Conservation (phyloP, 1,284 basidiomycete genomes). For the Fomitopsis palustris region DNA sequence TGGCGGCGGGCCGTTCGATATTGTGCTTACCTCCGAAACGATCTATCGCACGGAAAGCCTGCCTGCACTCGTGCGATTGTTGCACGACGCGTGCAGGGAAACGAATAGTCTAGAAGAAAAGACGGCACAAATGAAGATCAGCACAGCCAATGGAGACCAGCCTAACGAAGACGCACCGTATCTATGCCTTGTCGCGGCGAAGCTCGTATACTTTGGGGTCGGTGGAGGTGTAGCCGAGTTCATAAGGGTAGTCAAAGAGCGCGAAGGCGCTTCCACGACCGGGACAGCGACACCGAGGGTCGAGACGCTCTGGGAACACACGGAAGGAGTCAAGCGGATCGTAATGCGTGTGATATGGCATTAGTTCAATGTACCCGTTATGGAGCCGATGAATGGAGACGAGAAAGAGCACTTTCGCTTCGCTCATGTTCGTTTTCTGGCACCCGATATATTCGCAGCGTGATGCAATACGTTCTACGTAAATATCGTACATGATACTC, state of each 20-base stretch:
- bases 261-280: constrained; percentile 9
- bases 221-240: constrained; percentile 87
- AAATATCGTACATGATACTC: too few relatives aligned
- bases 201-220: constrained; percentile 94
- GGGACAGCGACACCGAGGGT: constrained; percentile 20
- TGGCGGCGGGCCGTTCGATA: constrained; percentile 46
- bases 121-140: constrained; percentile 7
- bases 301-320: constrained; percentile 52
- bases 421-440: too few relatives aligned
- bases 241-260: constrained; percentile 44
- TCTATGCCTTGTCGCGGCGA: constrained; percentile 76
- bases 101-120: constrained; percentile 5
- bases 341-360: constrained; percentile 61
- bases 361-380: too few relatives aligned
- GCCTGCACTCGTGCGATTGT: constrained; percentile 57
- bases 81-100: constrained; percentile 34
- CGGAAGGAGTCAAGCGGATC: constrained; percentile 60
- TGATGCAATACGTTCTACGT: too few relatives aligned
- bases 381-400: too few relatives aligned
- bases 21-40: constrained; percentile 90
- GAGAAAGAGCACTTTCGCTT: too few relatives aligned
- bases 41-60: constrained; percentile 80
- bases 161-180: constrained; percentile 13
- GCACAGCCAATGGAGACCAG: not conserved
- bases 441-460: too few relatives aligned